Conservation (phyloP, 768 basidiomycete genomes). For the Solioccasus polychromus region DNA sequence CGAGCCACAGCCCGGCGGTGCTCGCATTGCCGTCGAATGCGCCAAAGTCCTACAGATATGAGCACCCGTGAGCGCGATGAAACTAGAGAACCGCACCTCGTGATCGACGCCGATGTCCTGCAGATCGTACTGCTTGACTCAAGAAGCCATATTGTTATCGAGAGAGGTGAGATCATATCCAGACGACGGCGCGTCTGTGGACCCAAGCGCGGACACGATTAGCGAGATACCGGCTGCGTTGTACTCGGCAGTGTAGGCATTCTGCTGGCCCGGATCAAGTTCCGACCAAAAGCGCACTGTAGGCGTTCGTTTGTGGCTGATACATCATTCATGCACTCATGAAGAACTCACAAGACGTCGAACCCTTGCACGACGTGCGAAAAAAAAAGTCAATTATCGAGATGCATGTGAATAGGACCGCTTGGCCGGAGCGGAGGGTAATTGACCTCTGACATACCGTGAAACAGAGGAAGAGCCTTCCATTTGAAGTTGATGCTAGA, state of each 20-base stretch:
- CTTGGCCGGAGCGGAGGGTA: too few species aligned
- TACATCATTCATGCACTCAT: too few species aligned
- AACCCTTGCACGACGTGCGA: constrained; percentile 19
- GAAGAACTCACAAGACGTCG: constrained; percentile 27
- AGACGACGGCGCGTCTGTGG: constrained; percentile 33
- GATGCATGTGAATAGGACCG: too few species aligned
- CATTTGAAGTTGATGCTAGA: too few species aligned
- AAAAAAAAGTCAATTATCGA: neutral
- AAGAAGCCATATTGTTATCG: constrained; percentile 42
- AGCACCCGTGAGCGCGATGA: too few species aligned
- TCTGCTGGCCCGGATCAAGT: constrained; percentile 36
- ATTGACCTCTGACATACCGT: too few species aligned
- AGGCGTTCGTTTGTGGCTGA: too few species aligned
- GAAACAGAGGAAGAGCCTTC: too few species aligned
- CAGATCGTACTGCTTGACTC: constrained; percentile 42
- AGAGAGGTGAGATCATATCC: too few species aligned
- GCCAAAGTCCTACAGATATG: constrained; percentile 30
- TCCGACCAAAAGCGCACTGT: too few species aligned
- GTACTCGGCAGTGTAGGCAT: constrained; percentile 43
- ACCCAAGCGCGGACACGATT: constrained; percentile 52
- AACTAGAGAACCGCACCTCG: constrained; percentile 33
- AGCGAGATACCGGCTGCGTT: constrained; percentile 51
- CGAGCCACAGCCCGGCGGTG: constrained; percentile 37
- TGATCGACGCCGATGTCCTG: constrained; percentile 54
- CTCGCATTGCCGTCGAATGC: constrained; percentile 37